Percentiles rank a stretch among this genome's conserved stretches.
Conservation (phyloP, 2,329 filamentous ascomycete genomes). For the Penicillium expansum region DNA sequence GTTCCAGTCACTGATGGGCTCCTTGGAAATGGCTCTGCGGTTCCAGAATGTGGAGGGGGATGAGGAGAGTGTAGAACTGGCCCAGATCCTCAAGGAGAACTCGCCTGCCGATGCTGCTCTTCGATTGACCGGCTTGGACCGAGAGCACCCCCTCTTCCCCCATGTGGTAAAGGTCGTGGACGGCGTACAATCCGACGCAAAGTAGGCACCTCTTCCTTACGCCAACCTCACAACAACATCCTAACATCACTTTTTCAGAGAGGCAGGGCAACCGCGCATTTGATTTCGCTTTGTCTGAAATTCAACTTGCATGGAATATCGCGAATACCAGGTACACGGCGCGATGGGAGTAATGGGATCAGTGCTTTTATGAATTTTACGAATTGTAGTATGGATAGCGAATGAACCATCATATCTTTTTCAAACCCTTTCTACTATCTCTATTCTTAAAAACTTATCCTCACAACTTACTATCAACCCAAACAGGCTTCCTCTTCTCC, state of each 20-base stretch:
- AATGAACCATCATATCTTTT: slow-evolving; percentile 2
- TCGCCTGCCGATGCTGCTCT: slow-evolving; percentile 70
- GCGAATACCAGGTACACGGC: slow-evolving; percentile 30
- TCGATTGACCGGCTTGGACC: slow-evolving; percentile 78
- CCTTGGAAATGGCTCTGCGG: slow-evolving; percentile 85
- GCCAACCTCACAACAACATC: neutral
- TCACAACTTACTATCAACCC: slow-evolving; percentile 49
- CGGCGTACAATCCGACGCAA: slow-evolving; percentile 66
- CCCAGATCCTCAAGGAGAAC: slow-evolving; percentile 76
- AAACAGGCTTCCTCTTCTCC: slow-evolving; percentile 68
- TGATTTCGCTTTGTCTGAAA: slow-evolving; percentile 21
- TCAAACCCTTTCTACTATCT: neutral
- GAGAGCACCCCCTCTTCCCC: slow-evolving; percentile 72
- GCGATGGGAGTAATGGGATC: slow-evolving; percentile 24
- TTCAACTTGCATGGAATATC: slow-evolving; percentile 31
- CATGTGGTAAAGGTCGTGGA: slow-evolving; percentile 74
- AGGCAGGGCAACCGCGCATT: slow-evolving; percentile 29
- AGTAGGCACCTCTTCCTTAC: slow-evolving; percentile 26
- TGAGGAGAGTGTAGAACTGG: slow-evolving; percentile 81
- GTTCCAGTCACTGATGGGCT: slow-evolving; percentile 71
- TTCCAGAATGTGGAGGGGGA: slow-evolving; percentile 95
- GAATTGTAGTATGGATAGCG: slow-evolving; percentile 15
- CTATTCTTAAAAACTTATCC: neutral
- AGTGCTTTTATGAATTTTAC: slow-evolving; percentile 14
- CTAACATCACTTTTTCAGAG: slow-evolving; percentile 24